Conservation (phyloP, 1,284 basidiomycete genomes). For the Earliella scabrosa region DNA sequence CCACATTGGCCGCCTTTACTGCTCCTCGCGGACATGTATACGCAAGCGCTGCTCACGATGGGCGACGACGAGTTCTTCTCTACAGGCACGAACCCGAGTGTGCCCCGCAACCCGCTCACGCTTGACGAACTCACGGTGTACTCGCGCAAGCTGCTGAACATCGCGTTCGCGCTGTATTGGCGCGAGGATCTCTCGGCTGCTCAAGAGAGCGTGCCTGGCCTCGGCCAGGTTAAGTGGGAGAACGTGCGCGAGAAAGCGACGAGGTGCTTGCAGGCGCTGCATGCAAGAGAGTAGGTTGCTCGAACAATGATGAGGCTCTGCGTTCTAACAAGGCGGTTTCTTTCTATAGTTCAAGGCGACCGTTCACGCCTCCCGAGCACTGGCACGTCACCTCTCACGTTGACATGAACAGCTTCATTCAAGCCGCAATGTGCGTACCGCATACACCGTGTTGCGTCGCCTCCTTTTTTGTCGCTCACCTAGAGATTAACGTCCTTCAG, state of each 20-base stretch:
- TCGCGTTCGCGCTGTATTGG: constrained; percentile 85
- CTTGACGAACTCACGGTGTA: constrained; percentile 83
- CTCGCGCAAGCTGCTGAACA: constrained; percentile 73
- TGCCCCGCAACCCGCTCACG: constrained; percentile 72
- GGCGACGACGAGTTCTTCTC: constrained; percentile 97
- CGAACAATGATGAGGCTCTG: no score
- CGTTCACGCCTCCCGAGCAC: constrained; percentile 81
- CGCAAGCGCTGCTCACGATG: constrained; percentile 87
- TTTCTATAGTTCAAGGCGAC: constrained; percentile 69
- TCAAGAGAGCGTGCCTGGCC: constrained; percentile 48
- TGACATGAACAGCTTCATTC: constrained; percentile 87
- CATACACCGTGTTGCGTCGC: constrained; percentile 37
- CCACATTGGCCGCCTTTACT: constrained; percentile 71
- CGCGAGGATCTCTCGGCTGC: constrained; percentile 55
- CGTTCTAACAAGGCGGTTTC: no score
- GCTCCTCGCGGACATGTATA: constrained; percentile 84
- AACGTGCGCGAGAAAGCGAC: constrained; percentile 75
- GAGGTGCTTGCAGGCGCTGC: constrained; percentile 76
- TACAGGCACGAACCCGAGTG: constrained; percentile 31
- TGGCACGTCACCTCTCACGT: constrained; percentile 86
- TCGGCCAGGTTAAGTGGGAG: constrained; percentile 56
- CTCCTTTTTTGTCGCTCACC: background rate
- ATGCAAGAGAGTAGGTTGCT: constrained; percentile 88
- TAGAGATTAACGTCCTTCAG: constrained; percentile 34
- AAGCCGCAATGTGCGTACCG: constrained; percentile 93